These are phyloP conservation scores for Boeremia exigua DNA, from an alignment of 2,329 filamentous ascomycete genomes.

Conservation along the genomic window DNA sequence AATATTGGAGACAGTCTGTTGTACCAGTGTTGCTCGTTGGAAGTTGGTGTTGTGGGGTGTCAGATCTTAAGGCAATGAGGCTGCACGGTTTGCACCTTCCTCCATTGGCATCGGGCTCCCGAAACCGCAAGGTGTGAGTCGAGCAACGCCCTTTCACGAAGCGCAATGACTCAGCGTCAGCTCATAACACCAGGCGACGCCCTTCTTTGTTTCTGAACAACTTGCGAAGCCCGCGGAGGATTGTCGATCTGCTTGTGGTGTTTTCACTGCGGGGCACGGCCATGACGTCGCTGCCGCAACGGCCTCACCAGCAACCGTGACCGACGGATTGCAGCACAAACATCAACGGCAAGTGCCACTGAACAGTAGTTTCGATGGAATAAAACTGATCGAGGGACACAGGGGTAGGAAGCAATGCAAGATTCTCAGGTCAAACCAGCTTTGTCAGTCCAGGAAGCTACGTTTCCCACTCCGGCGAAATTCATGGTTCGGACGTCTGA, in stretches of 20 bases:
- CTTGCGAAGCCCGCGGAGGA: too few relatives aligned
- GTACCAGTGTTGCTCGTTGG: background rate
- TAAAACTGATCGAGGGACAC: background rate
- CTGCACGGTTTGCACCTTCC: slow-evolving; percentile 7
- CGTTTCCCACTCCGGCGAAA: background rate
- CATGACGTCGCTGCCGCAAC: background rate
- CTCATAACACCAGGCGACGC: background rate
- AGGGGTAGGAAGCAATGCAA: background rate
- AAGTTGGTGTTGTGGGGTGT: background rate
- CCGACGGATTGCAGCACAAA: background rate
- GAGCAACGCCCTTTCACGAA: slow-evolving; percentile 9
- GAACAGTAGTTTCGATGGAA: background rate
- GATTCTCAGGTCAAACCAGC: background rate
- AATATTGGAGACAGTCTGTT: background rate
- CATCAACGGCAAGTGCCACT: background rate
- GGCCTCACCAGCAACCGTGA: background rate
- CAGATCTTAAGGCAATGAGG: slow-evolving; percentile 5
- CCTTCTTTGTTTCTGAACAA: background rate
- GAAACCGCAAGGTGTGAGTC: background rate
- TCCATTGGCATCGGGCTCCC: background rate
- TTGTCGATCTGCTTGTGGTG: background rate
- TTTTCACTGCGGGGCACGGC: slow-evolving; percentile 1
- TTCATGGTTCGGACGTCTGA: background rate
- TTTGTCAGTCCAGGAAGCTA: background rate
- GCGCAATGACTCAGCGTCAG: background rate